These are phyloP conservation scores for Fusarium sp. DNA, from an alignment of 2,329 filamentous ascomycete genomes.

Conservation along the genomic window DNA sequence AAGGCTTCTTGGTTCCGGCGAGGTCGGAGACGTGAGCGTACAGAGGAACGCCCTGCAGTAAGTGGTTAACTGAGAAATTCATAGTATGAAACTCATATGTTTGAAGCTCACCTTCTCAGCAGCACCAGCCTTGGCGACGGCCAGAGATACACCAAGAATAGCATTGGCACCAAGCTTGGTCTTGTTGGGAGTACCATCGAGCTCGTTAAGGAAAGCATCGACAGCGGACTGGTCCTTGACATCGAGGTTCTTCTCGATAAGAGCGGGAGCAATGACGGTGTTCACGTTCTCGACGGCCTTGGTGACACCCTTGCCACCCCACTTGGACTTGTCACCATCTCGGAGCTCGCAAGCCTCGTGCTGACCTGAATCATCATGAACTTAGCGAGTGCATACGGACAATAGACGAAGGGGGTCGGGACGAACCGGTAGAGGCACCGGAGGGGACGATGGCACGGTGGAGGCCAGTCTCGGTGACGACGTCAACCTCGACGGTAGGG, in stretches of 20 bases:
- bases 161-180: conserved; percentile 88
- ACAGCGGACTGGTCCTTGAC: conserved; percentile 87
- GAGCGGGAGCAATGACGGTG: conserved; percentile 77
- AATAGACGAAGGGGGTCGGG: conserved; percentile 38
- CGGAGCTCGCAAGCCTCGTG: conserved; percentile 93
- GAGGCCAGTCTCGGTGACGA: conserved; percentile 94
- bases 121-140: conserved; percentile 87
- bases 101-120: conserved; percentile 74
- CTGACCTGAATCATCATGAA: conserved; percentile 67
- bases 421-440: conserved; percentile 89
- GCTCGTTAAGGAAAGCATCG: conserved; percentile 85
- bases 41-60: conserved; percentile 74
- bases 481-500: conserved; percentile 98
- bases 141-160: conserved; percentile 85
- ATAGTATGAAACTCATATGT: neutral
- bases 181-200: conserved; percentile 88
- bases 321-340: conserved; percentile 87
- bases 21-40: conserved; percentile 90
- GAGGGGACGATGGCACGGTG: conserved; percentile 98
- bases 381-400: conserved; percentile 36
- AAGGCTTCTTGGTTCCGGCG: conserved; percentile 90
- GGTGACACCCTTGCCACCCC: conserved; percentile 86
- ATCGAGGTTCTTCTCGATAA: conserved; percentile 85
- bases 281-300: conserved; percentile 91
- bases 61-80: conserved; percentile 21